phyloP scores from a whole-genome alignment of 352 stramenopile genomes.

The Globisporangium perplexum region DNA sequence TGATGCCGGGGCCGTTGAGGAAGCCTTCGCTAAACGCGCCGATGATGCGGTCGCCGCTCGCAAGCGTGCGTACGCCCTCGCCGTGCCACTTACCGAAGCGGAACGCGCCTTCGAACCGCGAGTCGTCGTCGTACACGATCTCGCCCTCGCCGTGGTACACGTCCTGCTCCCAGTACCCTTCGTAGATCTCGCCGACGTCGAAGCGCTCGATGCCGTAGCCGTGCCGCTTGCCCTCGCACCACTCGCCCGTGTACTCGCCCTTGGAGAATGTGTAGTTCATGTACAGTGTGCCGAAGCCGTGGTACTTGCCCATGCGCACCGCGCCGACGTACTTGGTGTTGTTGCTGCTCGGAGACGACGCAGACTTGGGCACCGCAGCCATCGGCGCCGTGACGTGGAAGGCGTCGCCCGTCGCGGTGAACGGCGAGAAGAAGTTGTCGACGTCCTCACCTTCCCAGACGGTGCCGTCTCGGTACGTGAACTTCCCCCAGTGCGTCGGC shows the following conservation, averaged over 20 bases:
- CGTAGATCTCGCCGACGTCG: conserved; percentile 66
- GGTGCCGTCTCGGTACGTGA: conserved; percentile 61
- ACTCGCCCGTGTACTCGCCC: conserved; percentile 81
- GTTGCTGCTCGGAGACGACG: background rate
- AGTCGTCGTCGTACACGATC: conserved; percentile 60
- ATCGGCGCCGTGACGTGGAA: conserved; percentile 50
- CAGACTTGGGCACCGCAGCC: background rate
- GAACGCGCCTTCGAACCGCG: conserved; percentile 62
- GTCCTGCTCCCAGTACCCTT: conserved; percentile 70
- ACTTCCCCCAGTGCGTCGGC: conserved; percentile 63
- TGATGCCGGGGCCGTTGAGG: conserved; percentile 44
- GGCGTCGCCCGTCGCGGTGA: conserved; percentile 45
- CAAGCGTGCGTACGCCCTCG: conserved; percentile 50
- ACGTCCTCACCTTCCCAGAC: conserved; percentile 73
- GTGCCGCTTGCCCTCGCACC: conserved; percentile 68
- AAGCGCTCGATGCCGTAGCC: conserved; percentile 81
- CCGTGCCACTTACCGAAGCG: conserved; percentile 69
- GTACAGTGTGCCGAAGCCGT: conserved; percentile 65
- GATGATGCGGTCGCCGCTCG: conserved; percentile 52
- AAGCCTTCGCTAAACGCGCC: conserved; percentile 54
- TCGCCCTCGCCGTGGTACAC: conserved; percentile 64
- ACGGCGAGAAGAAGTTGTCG: conserved; percentile 81
- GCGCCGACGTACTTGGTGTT: conserved; percentile 49
- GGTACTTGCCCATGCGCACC: conserved; percentile 51
- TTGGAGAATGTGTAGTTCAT: conserved; percentile 52